Evolutionary conservation across 2,329 filamentous ascomycete species (phyloP).

Genomic region (Epichloe aotearoae): DNA sequence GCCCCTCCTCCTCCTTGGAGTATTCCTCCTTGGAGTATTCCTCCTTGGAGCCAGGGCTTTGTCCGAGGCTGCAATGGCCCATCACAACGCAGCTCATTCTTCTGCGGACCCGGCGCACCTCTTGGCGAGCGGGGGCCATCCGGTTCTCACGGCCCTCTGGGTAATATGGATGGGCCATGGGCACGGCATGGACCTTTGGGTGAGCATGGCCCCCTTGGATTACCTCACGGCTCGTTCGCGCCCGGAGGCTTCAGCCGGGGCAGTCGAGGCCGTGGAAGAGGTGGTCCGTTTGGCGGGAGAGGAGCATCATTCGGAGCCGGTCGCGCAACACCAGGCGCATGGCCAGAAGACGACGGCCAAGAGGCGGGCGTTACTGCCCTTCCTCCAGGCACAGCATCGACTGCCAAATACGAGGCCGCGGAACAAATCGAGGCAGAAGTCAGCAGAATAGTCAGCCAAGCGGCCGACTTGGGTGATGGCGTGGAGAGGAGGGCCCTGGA

Average conservation of each 20-base stretch:
- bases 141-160: neutral
- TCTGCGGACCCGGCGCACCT: neutral
- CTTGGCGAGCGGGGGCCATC: neutral
- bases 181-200: no score
- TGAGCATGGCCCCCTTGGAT: neutral
- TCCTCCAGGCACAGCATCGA: conserved; percentile 14
- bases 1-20: neutral
- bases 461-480: conserved; percentile 11
- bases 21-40: no score
- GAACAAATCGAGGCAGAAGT: conserved; percentile 23
- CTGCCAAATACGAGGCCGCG: conserved; percentile 23
- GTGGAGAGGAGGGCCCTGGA: conserved; percentile 14
- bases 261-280: neutral
- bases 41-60: neutral
- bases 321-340: conserved; percentile 19
- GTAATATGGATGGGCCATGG: no score
- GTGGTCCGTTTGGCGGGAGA: conserved; percentile 3
- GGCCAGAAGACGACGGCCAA: conserved; percentile 18
- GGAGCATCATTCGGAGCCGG: neutral
- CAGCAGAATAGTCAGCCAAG: conserved; percentile 16
- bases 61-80: neutral
- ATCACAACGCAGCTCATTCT: neutral
- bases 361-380: conserved; percentile 4
- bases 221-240: neutral
- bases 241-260: neutral